Evolutionary conservation across 2,329 filamentous ascomycete genomes (phyloP), one percentile per base, ranked within the genome.

Genomic region (Fusarium penzigii): DNA sequence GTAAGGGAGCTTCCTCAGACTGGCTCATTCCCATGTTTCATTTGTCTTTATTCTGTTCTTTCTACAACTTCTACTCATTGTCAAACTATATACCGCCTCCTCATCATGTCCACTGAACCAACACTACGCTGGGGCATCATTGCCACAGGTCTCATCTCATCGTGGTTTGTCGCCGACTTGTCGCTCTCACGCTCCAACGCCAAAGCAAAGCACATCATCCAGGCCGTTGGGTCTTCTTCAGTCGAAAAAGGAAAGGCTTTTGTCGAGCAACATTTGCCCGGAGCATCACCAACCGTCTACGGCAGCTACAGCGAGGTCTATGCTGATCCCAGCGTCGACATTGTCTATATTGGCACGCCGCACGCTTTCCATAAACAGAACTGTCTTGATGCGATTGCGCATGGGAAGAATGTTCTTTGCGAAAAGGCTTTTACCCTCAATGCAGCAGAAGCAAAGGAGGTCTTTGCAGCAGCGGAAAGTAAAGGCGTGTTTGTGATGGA

Each of bases 351-450:
- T 39, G 75, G 74, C 36, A 76, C 71, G 8, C 76, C 76, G 0
- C 74, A 77, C 52, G 69, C 67, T 29, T 74, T 77, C 47, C 76
- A 78, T 61, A 72, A 70, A 53, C 65, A 71, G 29, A 72, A 75
- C 49, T 75, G 71, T 29, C 68, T 78, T 3, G 72, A 74, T 36
- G 75, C 75, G 0, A 78, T 78, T 25, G 58, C 59, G 0, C 65
- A 68, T 2, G 73, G 74, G 1, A 78, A 78, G 53, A 66, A 77
- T 39, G 65, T 78, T 0, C 65, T 78, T 0, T 78, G 76, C 52
- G 76, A 78, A 53, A 78, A 78, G 57, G 63, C 76, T 0, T 76
- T 79, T 49, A 65, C 72, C 0, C 52, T 78, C 36, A 78, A 71
- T 14, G 70, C 72, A 0, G 58, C 47, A 3, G 72, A 78, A 36